Conservation (phyloP, 2,329 filamentous ascomycete species). For the Trichoderma gracile region DNA sequence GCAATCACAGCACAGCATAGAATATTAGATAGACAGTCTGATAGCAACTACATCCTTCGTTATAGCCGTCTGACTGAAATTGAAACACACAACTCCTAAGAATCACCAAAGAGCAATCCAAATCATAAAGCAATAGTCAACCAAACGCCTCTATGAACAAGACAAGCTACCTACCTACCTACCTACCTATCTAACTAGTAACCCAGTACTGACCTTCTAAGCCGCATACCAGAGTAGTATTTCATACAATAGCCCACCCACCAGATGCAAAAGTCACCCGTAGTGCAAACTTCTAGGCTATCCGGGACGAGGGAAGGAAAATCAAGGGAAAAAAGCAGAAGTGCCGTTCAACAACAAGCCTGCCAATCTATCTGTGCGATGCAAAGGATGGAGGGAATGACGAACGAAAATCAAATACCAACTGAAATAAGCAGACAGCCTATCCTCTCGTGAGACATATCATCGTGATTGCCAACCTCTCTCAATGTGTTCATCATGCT, state of each 20-base stretch:
- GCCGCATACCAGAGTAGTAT: slow-evolving; percentile 2
- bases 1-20: slow-evolving; percentile 1
- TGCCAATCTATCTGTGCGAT: slow-evolving; percentile 12
- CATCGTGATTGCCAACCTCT: slow-evolving; percentile 10
- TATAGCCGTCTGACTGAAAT: neutral
- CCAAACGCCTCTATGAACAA: slow-evolving; percentile 5
- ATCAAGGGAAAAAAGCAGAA: neutral
- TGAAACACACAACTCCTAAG: no score
- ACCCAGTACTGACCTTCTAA: neutral
- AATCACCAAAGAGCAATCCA: no score
- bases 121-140: neutral
- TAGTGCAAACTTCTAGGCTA: neutral
- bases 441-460: slow-evolving; percentile 7
- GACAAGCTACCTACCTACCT: neutral
- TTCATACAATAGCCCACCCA: neutral
- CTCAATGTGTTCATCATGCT: slow-evolving; percentile 6
- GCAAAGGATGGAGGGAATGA: neutral
- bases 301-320: neutral
- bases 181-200: neutral
- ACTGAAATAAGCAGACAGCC: neutral
- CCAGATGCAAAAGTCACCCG: neutral
- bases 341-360: slow-evolving; percentile 10
- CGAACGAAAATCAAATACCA: neutral
- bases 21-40: no score
- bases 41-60: neutral